Conservation (phyloP, 768 basidiomycete species). For the Udeniomyces megalosporus region DNA sequence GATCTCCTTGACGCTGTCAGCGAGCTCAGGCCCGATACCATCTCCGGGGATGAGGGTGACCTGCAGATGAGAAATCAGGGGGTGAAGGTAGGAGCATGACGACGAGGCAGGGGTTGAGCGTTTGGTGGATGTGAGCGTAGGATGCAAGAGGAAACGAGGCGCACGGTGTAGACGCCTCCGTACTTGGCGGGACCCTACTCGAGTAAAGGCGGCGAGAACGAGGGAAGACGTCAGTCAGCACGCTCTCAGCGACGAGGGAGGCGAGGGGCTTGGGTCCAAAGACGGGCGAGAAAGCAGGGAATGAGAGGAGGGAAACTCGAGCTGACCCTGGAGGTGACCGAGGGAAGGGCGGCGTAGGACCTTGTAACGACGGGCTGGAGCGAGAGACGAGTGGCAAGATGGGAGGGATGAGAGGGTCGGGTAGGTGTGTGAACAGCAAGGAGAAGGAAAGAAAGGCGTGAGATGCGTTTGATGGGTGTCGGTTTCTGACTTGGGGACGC, state of each 20-base stretch:
- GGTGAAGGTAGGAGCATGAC: neutral
- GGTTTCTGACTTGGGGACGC: neutral
- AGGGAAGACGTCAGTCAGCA: no score
- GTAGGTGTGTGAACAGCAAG: no score
- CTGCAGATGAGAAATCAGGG: slow-evolving; percentile 31
- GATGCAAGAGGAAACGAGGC: slow-evolving; percentile 21
- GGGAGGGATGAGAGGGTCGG: neutral
- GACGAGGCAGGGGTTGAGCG: neutral
- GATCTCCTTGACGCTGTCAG: slow-evolving; percentile 96
- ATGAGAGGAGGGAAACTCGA: neutral
- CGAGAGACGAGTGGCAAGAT: neutral
- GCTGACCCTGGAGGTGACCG: neutral
- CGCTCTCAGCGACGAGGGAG: neutral
- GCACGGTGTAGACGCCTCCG: slow-evolving; percentile 77
- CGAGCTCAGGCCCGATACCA: slow-evolving; percentile 91
- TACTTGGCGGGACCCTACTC: slow-evolving; percentile 66
- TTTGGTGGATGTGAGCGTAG: neutral
- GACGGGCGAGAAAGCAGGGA: neutral
- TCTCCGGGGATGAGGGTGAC: slow-evolving; percentile 97
- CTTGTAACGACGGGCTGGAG: slow-evolving; percentile 1
- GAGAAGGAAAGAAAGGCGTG: neutral
- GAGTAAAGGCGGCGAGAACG: no score
- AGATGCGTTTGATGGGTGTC: neutral
- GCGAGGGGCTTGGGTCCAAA: no score
- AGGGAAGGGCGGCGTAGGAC: slow-evolving; percentile 9